A percentile compares a stretch with the other conserved stretches of the same genome.
Evolutionary conservation across 2,329 filamentous ascomycete species (phyloP).

Genomic region (Myotisia sp.): DNA sequence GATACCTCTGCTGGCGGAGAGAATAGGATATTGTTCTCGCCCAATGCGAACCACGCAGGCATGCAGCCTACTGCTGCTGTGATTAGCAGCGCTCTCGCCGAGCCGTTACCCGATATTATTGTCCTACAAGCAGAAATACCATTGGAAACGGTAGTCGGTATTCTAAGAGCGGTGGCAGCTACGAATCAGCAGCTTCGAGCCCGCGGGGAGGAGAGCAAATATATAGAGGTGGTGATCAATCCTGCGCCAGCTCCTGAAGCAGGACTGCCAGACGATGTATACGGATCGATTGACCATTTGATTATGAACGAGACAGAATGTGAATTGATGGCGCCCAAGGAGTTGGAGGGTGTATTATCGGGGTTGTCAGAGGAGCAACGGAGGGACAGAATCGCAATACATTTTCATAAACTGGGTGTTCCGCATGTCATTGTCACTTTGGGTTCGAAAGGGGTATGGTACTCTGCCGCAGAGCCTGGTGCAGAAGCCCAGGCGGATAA

Average conservation of each 20-base stretch:
- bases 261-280: conserved; percentile 51
- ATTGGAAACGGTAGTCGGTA: conserved; percentile 47
- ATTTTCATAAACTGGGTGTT: conserved; percentile 58
- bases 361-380: conserved; percentile 29
- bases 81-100: conserved; percentile 21
- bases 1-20: conserved; percentile 54
- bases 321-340: conserved; percentile 49
- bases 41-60: conserved; percentile 51
- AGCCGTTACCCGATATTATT: conserved; percentile 45
- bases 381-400: conserved; percentile 41
- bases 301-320: conserved; percentile 89
- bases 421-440: conserved; percentile 70
- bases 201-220: conserved; percentile 23
- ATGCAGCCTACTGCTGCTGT: conserved; percentile 28
- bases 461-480: conserved; percentile 41
- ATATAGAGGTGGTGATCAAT: conserved; percentile 61
- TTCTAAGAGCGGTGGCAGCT: conserved; percentile 32
- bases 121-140: conserved; percentile 71
- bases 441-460: conserved; percentile 61
- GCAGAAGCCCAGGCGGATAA: conserved; percentile 28
- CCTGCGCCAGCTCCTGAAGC: conserved; percentile 74
- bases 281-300: conserved; percentile 56
- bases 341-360: conserved; percentile 16
- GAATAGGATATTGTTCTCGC: conserved; percentile 61
- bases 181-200: conserved; percentile 34